Percentiles rank a stretch among this genome's conserved stretches.
Conservation (phyloP, 2,329 filamentous ascomycete species). For the Leptographium wingfieldii region DNA sequence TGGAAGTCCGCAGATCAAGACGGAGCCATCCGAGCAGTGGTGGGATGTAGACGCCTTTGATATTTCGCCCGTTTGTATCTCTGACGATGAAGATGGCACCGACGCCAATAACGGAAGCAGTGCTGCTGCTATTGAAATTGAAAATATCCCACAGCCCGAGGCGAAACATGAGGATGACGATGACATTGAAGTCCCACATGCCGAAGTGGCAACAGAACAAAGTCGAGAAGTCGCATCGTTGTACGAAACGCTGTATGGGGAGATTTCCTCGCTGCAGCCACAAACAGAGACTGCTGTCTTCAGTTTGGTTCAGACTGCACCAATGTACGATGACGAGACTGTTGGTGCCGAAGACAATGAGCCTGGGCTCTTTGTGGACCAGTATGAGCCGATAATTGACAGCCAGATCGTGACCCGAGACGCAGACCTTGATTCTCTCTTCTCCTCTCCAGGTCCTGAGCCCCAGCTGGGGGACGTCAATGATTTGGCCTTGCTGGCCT, state of each 20-base stretch:
- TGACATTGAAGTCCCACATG: neutral
- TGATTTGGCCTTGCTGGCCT: neutral
- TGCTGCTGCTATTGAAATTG: too few species aligned
- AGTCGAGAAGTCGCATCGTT: neutral
- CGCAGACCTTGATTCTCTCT: neutral
- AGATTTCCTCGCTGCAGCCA: neutral
- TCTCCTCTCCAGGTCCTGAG: neutral
- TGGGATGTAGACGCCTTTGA: neutral
- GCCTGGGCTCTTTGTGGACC: neutral
- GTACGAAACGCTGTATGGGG: neutral
- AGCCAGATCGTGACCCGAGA: neutral
- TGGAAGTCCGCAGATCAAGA: neutral
- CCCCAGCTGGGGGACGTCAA: neutral
- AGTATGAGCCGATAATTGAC: neutral
- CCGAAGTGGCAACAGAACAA: neutral
- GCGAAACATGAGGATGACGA: neutral
- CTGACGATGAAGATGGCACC: slow-evolving; percentile 1
- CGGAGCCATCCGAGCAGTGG: neutral
- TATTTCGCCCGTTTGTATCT: slow-evolving; percentile 1
- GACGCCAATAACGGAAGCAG: neutral
- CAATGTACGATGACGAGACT: neutral
- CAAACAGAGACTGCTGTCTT: too few species aligned
- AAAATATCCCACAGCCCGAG: neutral
- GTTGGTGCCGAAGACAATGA: neutral
- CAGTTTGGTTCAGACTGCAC: neutral